phyloP scores from a whole-genome alignment of 345 rosid species.

The Dipteronia sinensis region DNA sequence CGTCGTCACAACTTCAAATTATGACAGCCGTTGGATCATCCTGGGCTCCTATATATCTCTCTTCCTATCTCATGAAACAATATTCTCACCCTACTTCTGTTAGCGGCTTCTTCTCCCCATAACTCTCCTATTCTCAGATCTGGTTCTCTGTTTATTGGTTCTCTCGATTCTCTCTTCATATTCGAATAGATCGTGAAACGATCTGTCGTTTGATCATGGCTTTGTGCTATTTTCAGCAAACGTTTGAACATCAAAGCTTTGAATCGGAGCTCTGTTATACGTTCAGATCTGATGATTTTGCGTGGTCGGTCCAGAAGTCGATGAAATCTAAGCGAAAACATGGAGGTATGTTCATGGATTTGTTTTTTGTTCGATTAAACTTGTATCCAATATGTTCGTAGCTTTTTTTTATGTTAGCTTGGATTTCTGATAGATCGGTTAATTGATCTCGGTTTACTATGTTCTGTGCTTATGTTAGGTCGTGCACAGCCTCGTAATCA shows the following conservation, averaged over 20 bases:
- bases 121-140: background rate
- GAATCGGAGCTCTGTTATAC: too few species aligned
- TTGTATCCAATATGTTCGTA: background rate
- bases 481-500: background rate
- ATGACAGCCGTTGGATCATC: conserved; percentile 30
- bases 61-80: background rate
- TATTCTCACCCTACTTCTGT: fast-evolving
- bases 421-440: background rate
- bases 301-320: background rate
- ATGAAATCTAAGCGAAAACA: too few species aligned
- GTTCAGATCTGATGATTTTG: background rate
- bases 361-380: background rate
- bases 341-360: background rate
- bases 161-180: background rate
- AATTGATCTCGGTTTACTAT: background rate
- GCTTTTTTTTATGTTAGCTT: background rate
- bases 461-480: background rate
- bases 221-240: background rate
- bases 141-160: background rate
- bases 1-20: background rate
- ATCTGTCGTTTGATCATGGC: background rate
- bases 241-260: background rate
- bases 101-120: background rate
- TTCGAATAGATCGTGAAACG: background rate
- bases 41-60: background rate